Evolutionary conservation across 257 asterid species (phyloP), one percentile per base, ranked within the genome.

Genomic region (Fraxinus cuspidata): DNA sequence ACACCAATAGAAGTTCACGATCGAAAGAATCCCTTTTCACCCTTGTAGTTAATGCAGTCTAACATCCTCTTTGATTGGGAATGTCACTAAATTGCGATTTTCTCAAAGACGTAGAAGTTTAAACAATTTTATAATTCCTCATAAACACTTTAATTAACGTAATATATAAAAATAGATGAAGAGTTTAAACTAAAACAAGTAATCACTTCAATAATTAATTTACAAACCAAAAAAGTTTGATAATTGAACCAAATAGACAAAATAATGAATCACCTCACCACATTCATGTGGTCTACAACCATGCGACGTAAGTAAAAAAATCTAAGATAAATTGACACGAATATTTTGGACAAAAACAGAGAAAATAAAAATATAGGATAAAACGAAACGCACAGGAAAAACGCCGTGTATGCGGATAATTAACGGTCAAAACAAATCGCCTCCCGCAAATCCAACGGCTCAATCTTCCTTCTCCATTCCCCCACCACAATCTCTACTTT

Each of bases 371-470:
- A 38, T 35, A 71, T 72, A 25, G 77, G 80, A 84, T 76, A 76
- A 8, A 80, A 38, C 83, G 79, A 66, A 60, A 76, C 73, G 65
- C 25, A 25, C 25, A 11, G 1, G 28, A n/a, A 58, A 58, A 58
- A 68, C 56, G 27, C 73, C 72, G 44, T 68, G 32, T 71, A 73
- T 73, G 80, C 81, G 5, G 16, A 56, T 16, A 73, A 80, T 78
- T 18, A 78, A 87, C 87, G 90, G 92, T 75, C 88, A 74, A 74
- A 51, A 85, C 42, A 75, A 83, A 73, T 75, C 80, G 82, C 64
- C 32, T 72, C 82, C 77, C 56, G 71, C 79, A 31, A 70, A 90
- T 88, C 91, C 86, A 79, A 88, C 92, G 95, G 89, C 74, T 65
- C 75, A 9, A 67, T 85, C 65, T 70, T 78, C 78, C 75, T 27